These are phyloP conservation scores for Podila epicladia DNA, from an alignment of 192 early-diverging fungal species.

Conservation along the genomic window DNA sequence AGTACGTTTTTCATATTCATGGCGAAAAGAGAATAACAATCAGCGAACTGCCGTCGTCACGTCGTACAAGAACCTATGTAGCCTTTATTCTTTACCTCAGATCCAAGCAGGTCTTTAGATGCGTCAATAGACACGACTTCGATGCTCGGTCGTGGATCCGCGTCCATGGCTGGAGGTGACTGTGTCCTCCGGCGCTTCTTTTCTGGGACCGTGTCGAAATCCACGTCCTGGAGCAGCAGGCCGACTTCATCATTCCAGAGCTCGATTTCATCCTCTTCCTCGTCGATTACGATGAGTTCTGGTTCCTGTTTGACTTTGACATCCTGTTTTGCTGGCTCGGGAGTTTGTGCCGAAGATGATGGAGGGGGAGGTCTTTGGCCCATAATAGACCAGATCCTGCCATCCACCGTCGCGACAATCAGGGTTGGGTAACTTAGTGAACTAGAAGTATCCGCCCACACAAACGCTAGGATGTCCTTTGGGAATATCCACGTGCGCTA, in stretches of 20 bases:
- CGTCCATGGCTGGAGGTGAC: not conserved
- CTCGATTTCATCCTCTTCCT: conserved; percentile 1
- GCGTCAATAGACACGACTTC: no score
- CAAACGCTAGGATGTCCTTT: not conserved
- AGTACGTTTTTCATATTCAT: no score
- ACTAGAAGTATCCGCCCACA: not conserved
- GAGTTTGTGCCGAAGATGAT: not conserved
- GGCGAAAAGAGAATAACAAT: no score
- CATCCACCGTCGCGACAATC: not conserved
- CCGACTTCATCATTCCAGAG: not conserved
- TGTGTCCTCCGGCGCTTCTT: not conserved
- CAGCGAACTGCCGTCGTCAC: no score
- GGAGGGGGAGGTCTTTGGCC: not conserved
- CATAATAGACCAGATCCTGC: not conserved
- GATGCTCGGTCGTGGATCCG: no score
- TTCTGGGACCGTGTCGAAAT: not conserved
- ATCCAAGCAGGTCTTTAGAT: no score
- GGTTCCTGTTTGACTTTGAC: no score
- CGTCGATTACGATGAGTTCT: not conserved
- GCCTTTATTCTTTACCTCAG: no score
- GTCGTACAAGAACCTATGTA: no score
- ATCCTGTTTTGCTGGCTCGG: not conserved
- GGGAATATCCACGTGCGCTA: conserved; percentile 1
- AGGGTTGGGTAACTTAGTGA: not conserved
- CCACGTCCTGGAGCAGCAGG: not conserved